Evolutionary conservation across 805 yeast species (phyloP).

Genomic region (Schwanniomyces yamadae): DNA sequence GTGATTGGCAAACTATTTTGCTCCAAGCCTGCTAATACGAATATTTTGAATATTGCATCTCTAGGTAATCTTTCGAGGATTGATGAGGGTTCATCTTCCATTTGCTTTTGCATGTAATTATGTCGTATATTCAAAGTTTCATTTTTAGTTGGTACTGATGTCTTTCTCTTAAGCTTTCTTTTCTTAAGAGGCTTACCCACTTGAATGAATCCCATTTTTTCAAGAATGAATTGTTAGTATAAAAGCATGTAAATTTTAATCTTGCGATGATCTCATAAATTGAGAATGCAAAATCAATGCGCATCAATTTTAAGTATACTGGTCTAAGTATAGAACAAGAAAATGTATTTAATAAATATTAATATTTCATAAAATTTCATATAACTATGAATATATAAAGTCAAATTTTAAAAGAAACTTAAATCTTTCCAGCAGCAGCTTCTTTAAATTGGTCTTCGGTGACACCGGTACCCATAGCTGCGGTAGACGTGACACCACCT

Average conservation of each 20-base stretch:
- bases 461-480: constrained; percentile 98
- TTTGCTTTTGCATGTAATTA: too few species aligned
- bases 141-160: too few species aligned
- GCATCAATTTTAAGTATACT: neutral
- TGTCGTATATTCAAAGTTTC: too few species aligned
- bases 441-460: constrained; percentile 92
- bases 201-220: constrained; percentile 24
- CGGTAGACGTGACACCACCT: constrained; percentile 93
- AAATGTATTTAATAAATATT: neutral
- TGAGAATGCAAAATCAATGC: too few species aligned
- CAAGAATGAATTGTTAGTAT: neutral
- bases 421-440: constrained; percentile 15
- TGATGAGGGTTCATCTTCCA: too few species aligned
- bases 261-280: too few species aligned
- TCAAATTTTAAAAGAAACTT: too few species aligned
- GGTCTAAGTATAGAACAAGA: neutral
- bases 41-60: constrained; percentile 42
- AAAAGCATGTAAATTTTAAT: too few species aligned
- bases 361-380: neutral
- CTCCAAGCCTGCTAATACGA: constrained; percentile 36
- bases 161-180: constrained; percentile 8
- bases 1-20: constrained; percentile 33
- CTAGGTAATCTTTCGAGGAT: constrained; percentile 38
- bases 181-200: constrained; percentile 23
- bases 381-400: too few species aligned